phyloP scores from a whole-genome alignment of 1,284 basidiomycete genomes.

The Pseudozyma sp. region DNA sequence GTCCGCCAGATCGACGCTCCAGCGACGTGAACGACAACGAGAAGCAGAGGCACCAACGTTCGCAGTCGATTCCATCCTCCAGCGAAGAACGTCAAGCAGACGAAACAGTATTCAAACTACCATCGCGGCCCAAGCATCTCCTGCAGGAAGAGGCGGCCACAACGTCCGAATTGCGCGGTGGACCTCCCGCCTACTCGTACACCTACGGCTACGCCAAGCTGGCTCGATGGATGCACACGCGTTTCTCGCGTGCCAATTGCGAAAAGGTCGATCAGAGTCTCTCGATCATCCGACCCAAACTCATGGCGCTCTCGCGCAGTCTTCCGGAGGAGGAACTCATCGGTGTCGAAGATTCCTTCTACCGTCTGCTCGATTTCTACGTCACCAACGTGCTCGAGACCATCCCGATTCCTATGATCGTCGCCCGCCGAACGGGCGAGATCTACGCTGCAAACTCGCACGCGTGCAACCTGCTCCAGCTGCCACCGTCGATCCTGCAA shows the following conservation, averaged over 20 bases:
- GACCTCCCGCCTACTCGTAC: constrained; percentile 29
- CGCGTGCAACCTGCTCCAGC: constrained; percentile 25
- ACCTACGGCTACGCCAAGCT: constrained; percentile 54
- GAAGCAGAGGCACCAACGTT: constrained; percentile 4
- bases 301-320: constrained; percentile 36
- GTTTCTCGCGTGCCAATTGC: constrained; percentile 32
- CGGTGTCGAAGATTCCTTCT: constrained; percentile 39
- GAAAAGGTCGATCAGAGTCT: constrained; percentile 40
- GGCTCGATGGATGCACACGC: constrained; percentile 49
- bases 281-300: constrained; percentile 30
- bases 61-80: constrained; percentile 8
- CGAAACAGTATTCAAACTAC: constrained; percentile 33
- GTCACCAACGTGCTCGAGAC: constrained; percentile 41
- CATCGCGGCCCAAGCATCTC: constrained; percentile 25
- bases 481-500: constrained; percentile 37
- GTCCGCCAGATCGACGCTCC: not conserved
- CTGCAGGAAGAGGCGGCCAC: constrained; percentile 45
- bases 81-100: constrained; percentile 12
- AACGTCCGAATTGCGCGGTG: constrained; percentile 31
- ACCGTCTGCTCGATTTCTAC: constrained; percentile 35
- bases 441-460: constrained; percentile 49
- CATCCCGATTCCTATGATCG: constrained; percentile 38
- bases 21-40: not conserved
- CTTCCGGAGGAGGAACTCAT: constrained; percentile 43
- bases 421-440: constrained; percentile 43